These are phyloP conservation scores for Trametes cinnabarina DNA, from an alignment of 768 basidiomycete genomes.

Conservation along the genomic window DNA sequence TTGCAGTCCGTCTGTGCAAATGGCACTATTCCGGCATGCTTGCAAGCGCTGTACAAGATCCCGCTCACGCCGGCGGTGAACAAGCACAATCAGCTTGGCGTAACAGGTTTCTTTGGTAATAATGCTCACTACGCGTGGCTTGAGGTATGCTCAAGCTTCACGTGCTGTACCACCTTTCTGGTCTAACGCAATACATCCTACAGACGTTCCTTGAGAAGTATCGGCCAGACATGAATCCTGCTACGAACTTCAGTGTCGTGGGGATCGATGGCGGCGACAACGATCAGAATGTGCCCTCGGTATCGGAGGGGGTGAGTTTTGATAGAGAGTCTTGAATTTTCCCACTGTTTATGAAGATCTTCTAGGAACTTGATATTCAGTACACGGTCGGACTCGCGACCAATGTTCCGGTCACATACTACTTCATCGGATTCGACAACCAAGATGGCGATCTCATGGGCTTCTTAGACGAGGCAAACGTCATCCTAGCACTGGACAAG, in stretches of 20 bases:
- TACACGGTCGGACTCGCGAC: slow-evolving; percentile 32
- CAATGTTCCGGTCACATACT: slow-evolving; percentile 32
- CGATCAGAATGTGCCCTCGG: not conserved
- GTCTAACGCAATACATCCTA: no score
- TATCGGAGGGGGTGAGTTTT: slow-evolving; percentile 53
- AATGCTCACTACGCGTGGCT: slow-evolving; percentile 24
- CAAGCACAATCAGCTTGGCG: slow-evolving; percentile 25
- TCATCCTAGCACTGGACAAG: slow-evolving; percentile 20
- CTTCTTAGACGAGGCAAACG: slow-evolving; percentile 32
- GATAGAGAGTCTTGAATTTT: no score
- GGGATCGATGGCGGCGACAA: slow-evolving; percentile 30
- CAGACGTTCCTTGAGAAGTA: slow-evolving; percentile 29
- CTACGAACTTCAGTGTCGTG: slow-evolving; percentile 25
- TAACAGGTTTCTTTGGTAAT: slow-evolving; percentile 30
- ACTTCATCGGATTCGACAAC: slow-evolving; percentile 30
- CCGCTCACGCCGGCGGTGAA: slow-evolving; percentile 30
- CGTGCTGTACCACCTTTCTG: no score
- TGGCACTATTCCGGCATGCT: slow-evolving; percentile 25
- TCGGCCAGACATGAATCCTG: slow-evolving; percentile 26
- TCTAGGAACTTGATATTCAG: slow-evolving; percentile 35
- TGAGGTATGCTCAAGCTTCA: slow-evolving; percentile 22
- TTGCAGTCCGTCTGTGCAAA: slow-evolving; percentile 16
- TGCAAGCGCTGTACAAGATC: slow-evolving; percentile 34
- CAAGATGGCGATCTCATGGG: slow-evolving; percentile 30
- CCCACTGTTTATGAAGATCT: not conserved